Evolutionary conservation across 768 basidiomycete genomes (phyloP).

Genomic region (Phylloporus rhodoxanthus): DNA sequence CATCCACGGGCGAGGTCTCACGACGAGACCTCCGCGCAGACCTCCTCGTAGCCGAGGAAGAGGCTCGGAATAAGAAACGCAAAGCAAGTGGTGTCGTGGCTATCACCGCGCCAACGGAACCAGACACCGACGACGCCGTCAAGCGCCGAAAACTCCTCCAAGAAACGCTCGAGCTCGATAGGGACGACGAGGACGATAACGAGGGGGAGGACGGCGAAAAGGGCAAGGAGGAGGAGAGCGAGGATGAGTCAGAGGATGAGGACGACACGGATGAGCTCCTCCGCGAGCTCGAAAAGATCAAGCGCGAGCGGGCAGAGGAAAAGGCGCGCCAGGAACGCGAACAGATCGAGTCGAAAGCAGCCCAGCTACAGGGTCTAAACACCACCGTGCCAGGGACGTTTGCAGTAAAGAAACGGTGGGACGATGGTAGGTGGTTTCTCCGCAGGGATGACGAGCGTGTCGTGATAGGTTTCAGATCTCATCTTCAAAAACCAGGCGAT

Average conservation of each 20-base stretch:
- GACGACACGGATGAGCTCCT: slow-evolving; percentile 81
- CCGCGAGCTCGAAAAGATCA: slow-evolving; percentile 97
- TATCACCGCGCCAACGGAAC: slow-evolving; percentile 16
- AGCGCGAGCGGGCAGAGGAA: slow-evolving; percentile 91
- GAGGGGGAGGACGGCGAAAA: slow-evolving; percentile 39
- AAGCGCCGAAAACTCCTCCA: slow-evolving; percentile 87
- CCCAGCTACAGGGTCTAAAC: slow-evolving; percentile 68
- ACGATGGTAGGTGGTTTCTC: slow-evolving; percentile 63
- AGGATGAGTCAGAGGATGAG: slow-evolving; percentile 57
- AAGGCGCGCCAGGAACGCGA: slow-evolving; percentile 78
- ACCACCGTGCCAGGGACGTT: slow-evolving; percentile 79
- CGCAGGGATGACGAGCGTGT: background rate
- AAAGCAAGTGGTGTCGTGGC: slow-evolving; percentile 67
- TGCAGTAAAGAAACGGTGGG: slow-evolving; percentile 90
- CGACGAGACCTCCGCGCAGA: slow-evolving; percentile 80
- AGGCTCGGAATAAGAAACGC: slow-evolving; percentile 83
- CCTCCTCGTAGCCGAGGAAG: slow-evolving; percentile 78
- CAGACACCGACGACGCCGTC: slow-evolving; percentile 49
- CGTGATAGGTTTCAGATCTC: slow-evolving; percentile 50
- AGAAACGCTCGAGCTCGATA: slow-evolving; percentile 82
- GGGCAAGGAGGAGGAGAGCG: slow-evolving; percentile 35
- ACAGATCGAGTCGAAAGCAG: slow-evolving; percentile 53
- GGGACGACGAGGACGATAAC: slow-evolving; percentile 80
- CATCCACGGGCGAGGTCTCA: slow-evolving; percentile 67
- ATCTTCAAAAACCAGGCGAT: slow-evolving; percentile 99